Base-by-base conservation (phyloP, 2,329 filamentous ascomycete species). In the Pyricularia pennisetigena region DNA sequence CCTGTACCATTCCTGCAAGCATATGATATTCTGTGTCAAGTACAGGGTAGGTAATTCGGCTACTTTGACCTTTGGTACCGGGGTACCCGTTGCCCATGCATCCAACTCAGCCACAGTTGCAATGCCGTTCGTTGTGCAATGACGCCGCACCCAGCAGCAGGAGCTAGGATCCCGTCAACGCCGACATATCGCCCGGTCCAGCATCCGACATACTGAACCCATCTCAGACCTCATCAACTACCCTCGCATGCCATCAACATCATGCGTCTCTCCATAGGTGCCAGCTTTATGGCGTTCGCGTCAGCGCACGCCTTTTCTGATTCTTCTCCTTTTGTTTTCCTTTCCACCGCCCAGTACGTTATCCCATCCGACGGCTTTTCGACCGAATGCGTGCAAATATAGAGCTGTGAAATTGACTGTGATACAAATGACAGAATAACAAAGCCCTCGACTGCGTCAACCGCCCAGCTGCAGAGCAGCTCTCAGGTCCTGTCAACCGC, bases 291-390 rank as follows among this genome's bases (percentile, higher is more conserved):
- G 75, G 83, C 83, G 74, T 82, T 86, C 72, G 83, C 85, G 70
- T 82, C 83, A 28, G 88, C 84, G 63, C 81, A 87, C 70, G 94
- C 92, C 29, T 95, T 97, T 78, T 88, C 87, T 71, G 90, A 97
- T 79, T 93, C 94, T 2, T 94, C 92, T 68, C 94, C 95, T 23
- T 95, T 97, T 79, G 86, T 97, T 76, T 81, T 97, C 72, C 90
- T 96, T 78, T 97, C 94, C 35, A 94, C 90, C 64, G 86, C 90
- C 71, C 82, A 89, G 94, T 97, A 89, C 74, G 89, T 75, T 68
- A 29, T 54, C 26, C 28, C 24, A 35, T 14, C 20, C 65, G 54
- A 54, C 28, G 8, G 14, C 62, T 2, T 64, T n/a, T 64, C 61
- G 14, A 28, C 61, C 12, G 28, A 63, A 26, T 28, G 20, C 61